Percentiles rank a stretch among this genome's conserved stretches.
phyloP scores from a whole-genome alignment of 257 asterid genomes.

The Ehretia macrophylla region DNA sequence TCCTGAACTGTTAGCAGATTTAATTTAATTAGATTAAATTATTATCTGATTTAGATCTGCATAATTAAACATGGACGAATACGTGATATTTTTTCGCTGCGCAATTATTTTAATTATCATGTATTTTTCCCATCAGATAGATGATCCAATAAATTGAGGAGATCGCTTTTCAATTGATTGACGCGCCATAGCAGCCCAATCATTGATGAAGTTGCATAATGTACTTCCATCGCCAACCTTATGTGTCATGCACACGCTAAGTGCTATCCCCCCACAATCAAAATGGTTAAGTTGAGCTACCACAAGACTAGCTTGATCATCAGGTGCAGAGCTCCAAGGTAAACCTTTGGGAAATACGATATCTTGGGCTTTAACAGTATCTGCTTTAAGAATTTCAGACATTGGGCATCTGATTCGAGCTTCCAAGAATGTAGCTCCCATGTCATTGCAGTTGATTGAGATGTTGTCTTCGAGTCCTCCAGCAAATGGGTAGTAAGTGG shows the following conservation, averaged over 20 bases:
- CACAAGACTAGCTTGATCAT: neutral
- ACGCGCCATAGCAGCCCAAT: conserved; percentile 14
- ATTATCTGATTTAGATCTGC: too few relatives aligned
- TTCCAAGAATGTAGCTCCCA: conserved; percentile 6
- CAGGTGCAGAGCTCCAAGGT: neutral
- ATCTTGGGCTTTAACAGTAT: neutral
- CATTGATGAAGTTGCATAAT: neutral
- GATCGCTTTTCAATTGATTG: neutral
- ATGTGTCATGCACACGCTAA: conserved; percentile 4
- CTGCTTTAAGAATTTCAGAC: conserved; percentile 1
- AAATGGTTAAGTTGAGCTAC: conserved; percentile 12
- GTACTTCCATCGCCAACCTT: conserved; percentile 14
- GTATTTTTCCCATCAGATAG: too few relatives aligned
- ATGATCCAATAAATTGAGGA: conserved; percentile 5
- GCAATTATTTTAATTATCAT: too few relatives aligned
- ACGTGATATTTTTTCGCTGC: too few relatives aligned
- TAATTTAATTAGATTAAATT: too few relatives aligned
- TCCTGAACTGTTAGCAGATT: too few relatives aligned
- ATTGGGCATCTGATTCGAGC: neutral
- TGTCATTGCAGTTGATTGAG: conserved; percentile 10
- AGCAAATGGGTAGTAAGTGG: conserved; percentile 16
- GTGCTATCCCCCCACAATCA: conserved; percentile 11
- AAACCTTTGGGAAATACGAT: conserved; percentile 6
- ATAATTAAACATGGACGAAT: too few relatives aligned
- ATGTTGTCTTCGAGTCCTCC: neutral